Conservation (phyloP, 345 rosid species). For the Dimocarpus longan region DNA sequence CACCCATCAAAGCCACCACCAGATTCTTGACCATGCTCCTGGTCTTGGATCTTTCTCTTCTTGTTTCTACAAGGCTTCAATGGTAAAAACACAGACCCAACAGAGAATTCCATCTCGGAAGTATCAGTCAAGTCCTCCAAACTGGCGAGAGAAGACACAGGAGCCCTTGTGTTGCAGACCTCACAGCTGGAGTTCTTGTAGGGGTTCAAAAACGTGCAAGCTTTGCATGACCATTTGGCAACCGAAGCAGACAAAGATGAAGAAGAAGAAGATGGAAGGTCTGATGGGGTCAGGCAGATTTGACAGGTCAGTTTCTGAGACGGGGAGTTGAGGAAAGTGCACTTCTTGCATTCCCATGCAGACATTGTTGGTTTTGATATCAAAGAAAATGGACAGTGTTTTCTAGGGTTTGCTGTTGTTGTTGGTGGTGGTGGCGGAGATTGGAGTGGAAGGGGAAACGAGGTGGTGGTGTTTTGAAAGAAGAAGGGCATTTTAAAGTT, state of each 20-base stretch:
- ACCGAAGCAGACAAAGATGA: conserved; percentile 30
- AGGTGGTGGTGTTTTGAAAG: not conserved
- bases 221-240: conserved; percentile 83
- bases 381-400: not conserved
- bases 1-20: conserved; percentile 26
- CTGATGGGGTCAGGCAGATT: conserved; percentile 53
- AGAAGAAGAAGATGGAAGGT: conserved; percentile 30
- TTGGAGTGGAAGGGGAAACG: not conserved
- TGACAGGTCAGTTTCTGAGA: conserved; percentile 61
- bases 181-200: conserved; percentile 69
- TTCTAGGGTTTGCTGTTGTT: conserved; percentile 27
- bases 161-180: conserved; percentile 63
- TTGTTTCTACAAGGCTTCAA: conserved; percentile 56
- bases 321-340: conserved; percentile 88
- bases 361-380: conserved; percentile 6
- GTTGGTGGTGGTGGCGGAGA: no score
- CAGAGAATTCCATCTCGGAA: conserved; percentile 46
- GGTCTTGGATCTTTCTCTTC: conserved; percentile 52
- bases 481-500: conserved; percentile 14
- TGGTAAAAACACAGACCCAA: conserved; percentile 91
- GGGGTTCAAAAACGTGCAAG: conserved; percentile 84
- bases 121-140: conserved; percentile 58
- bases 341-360: conserved; percentile 82
- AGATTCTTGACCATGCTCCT: conserved; percentile 22
- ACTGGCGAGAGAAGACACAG: conserved; percentile 41